Conservation (phyloP, 306 rosid genomes). For the Vigna angularis region DNA sequence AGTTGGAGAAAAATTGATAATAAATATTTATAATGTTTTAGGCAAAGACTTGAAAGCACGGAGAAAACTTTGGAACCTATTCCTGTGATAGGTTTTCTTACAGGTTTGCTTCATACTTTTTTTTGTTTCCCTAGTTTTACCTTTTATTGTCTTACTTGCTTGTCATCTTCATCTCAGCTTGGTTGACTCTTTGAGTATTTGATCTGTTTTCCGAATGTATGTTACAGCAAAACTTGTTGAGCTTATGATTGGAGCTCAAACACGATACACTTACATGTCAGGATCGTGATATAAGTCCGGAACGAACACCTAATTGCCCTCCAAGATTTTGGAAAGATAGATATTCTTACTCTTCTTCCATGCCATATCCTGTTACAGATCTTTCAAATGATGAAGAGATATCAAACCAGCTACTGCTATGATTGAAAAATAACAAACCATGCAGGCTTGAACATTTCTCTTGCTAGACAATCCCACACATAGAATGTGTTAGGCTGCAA, state of each 20-base stretch:
- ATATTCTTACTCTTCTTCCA: constrained; percentile 32
- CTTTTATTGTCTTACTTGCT: constrained; percentile 20
- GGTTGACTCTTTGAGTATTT: not conserved
- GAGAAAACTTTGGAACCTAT: constrained; percentile 75
- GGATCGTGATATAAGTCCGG: constrained; percentile 63
- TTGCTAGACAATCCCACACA: constrained; percentile 29
- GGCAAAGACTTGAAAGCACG: constrained; percentile 75
- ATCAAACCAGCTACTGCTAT: constrained; percentile 4
- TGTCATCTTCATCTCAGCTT: constrained; percentile 22
- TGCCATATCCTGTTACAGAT: constrained; percentile 14
- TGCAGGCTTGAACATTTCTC: constrained; percentile 21
- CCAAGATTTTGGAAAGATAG: constrained; percentile 31
- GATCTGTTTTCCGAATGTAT: not conserved
- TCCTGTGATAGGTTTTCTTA: constrained; percentile 81
- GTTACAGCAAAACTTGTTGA: constrained; percentile 86
- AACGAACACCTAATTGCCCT: constrained; percentile 35
- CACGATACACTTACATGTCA: constrained; percentile 87
- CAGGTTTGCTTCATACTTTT: constrained; percentile 58
- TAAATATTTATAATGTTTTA: constrained; percentile 38
- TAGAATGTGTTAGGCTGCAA: constrained; percentile 13
- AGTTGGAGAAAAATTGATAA: constrained; percentile 5
- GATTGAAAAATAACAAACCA: constrained; percentile 35
- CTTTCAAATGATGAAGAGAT: constrained; percentile 28
- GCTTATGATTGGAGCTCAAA: constrained; percentile 85
- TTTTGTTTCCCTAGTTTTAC: constrained; percentile 31